phyloP scores from a whole-genome alignment of 371 early-diverging fungal species.

The Lichtheimia ornata region DNA sequence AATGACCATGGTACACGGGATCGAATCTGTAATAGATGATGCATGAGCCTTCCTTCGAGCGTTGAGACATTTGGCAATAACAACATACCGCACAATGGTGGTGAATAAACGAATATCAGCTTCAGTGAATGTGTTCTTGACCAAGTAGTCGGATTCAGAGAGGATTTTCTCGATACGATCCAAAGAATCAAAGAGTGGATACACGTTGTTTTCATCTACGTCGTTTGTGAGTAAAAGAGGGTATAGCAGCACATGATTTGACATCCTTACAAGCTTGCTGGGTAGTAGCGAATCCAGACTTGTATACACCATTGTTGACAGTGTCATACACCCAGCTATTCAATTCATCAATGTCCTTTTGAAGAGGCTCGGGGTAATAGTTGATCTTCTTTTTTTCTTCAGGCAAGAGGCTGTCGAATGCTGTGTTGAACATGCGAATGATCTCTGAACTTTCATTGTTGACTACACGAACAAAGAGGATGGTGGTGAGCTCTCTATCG shows the following conservation, averaged over 20 bases:
- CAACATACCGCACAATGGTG: constrained; percentile 76
- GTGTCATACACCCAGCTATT: constrained; percentile 92
- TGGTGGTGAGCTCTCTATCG: background rate
- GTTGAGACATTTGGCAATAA: background rate
- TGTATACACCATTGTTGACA: constrained; percentile 86
- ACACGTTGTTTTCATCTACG: constrained; percentile 70
- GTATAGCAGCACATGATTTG: background rate
- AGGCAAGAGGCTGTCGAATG: constrained; percentile 74
- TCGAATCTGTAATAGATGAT: constrained; percentile 59
- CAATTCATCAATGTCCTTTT: constrained; percentile 76
- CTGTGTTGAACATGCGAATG: constrained; percentile 91
- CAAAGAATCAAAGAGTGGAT: constrained; percentile 75
- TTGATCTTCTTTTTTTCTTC: constrained; percentile 64
- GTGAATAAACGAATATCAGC: constrained; percentile 92
- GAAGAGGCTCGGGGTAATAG: constrained; percentile 80
- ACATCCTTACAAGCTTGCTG: constrained; percentile 73
- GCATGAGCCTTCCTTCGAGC: background rate
- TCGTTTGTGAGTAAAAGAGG: background rate
- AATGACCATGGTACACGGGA: constrained; percentile 89
- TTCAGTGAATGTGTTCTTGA: constrained; percentile 83
- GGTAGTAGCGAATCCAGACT: constrained; percentile 88
- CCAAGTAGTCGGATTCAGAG: constrained; percentile 70
- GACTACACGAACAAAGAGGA: constrained; percentile 48
- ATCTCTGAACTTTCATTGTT: constrained; percentile 97
- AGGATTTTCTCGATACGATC: constrained; percentile 86